Evolutionary conservation across 1,284 basidiomycete genomes (phyloP).

Genomic region (Cystobasidium slooffiae): DNA sequence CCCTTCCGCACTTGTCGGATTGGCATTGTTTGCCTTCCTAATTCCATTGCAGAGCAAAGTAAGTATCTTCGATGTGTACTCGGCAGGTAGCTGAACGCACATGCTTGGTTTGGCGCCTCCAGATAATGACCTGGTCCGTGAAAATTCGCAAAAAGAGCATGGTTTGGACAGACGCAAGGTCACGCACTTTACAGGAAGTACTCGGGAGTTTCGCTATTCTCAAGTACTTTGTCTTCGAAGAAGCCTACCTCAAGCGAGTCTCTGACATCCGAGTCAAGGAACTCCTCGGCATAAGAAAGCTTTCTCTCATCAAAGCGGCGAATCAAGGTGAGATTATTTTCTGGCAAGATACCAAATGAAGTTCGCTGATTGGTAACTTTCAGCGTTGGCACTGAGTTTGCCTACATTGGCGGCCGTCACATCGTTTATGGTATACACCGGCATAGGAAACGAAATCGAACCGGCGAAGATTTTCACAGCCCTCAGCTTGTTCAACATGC

Average conservation of each 20-base stretch:
- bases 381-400: constrained; percentile 66
- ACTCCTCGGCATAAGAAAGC: constrained; percentile 58
- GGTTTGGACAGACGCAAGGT: constrained; percentile 84
- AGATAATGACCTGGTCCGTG: constrained; percentile 77
- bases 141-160: constrained; percentile 74
- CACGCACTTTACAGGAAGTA: constrained; percentile 75
- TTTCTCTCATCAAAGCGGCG: constrained; percentile 31
- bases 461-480: constrained; percentile 73
- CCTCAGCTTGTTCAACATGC: constrained; percentile 73
- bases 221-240: constrained; percentile 73
- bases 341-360: neutral
- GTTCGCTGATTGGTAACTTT: neutral
- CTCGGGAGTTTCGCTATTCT: constrained; percentile 86
- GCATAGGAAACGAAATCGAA: constrained; percentile 63
- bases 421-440: constrained; percentile 27
- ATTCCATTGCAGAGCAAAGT: constrained; percentile 68
- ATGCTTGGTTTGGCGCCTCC: neutral
- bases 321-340: constrained; percentile 9
- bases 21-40: constrained; percentile 71
- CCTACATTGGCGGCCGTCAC: constrained; percentile 59
- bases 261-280: constrained; percentile 73
- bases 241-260: constrained; percentile 69
- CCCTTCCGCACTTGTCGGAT: constrained; percentile 77
- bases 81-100: neutral
- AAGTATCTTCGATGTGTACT: neutral